A percentile compares a stretch with the other conserved stretches of the same genome.
Evolutionary conservation across 768 basidiomycete species (phyloP).

Genomic region (Russula sp.): DNA sequence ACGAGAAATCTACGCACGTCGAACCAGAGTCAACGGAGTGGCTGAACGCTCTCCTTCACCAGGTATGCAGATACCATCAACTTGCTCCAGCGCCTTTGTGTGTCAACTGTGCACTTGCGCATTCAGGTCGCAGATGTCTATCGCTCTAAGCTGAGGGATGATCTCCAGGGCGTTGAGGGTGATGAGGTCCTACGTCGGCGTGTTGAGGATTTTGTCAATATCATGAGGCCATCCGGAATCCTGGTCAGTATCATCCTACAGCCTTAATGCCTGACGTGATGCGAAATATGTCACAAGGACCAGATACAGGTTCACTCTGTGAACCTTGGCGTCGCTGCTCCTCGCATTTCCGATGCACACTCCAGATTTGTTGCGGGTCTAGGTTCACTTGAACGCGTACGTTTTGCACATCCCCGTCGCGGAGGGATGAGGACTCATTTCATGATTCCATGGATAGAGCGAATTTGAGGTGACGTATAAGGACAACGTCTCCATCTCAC

Average conservation of each 20-base stretch:
- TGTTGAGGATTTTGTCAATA: conserved; percentile 80
- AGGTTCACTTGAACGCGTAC: conserved; percentile 30
- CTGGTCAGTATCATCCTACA: conserved; percentile 47
- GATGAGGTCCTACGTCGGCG: conserved; percentile 78
- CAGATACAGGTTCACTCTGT: conserved; percentile 83
- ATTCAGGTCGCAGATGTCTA: conserved; percentile 62
- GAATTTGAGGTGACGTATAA: conserved; percentile 83
- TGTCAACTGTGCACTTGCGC: conserved; percentile 1
- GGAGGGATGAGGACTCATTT: conserved; percentile 26
- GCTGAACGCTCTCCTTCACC: conserved; percentile 82
- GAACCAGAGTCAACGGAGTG: conserved; percentile 79
- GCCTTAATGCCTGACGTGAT: conserved; percentile 7
- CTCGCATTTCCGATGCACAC: conserved; percentile 69
- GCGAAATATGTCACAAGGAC: conserved; percentile 50
- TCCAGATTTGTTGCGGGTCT: conserved; percentile 40
- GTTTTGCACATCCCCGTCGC: neutral
- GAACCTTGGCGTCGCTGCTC: conserved; percentile 78
- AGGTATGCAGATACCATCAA: conserved; percentile 49
- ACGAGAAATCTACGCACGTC: conserved; percentile 31
- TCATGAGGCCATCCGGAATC: conserved; percentile 64
- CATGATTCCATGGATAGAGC: conserved; percentile 46
- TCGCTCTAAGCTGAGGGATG: conserved; percentile 71
- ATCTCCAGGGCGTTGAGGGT: conserved; percentile 66
- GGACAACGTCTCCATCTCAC: conserved; percentile 79
- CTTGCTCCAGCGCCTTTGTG: neutral